phyloP scores from a whole-genome alignment of 1,139 yeast genomes.

The Hyphopichia burtonii region DNA sequence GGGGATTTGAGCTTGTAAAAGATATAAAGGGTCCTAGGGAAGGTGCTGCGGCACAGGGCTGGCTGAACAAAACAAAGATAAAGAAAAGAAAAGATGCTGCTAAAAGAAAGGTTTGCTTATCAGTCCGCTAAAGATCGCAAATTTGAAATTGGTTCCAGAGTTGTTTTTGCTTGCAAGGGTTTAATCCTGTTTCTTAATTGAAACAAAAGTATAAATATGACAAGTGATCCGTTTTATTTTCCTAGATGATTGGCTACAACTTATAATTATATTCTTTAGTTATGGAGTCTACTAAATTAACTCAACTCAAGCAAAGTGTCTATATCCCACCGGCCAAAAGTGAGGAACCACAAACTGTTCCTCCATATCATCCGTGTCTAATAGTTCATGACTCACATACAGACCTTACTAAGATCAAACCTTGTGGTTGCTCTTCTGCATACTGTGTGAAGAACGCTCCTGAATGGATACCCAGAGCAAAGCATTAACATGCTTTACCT shows the following conservation, averaged over 20 bases:
- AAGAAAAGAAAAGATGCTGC: too few relatives aligned
- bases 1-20: too few relatives aligned
- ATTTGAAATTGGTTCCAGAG: neutral
- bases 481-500: slow-evolving; percentile 7
- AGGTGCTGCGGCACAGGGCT: too few relatives aligned
- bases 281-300: slow-evolving; percentile 35
- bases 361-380: slow-evolving; percentile 44
- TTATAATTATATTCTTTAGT: neutral
- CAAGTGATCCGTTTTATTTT: neutral
- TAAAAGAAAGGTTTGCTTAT: too few relatives aligned
- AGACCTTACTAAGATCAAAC: slow-evolving; percentile 35
- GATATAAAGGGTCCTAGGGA: too few relatives aligned
- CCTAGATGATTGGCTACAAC: neutral
- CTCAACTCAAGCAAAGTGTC: slow-evolving; percentile 24
- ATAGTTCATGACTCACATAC: slow-evolving; percentile 46
- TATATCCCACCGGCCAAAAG: slow-evolving; percentile 33
- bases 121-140: too few relatives aligned
- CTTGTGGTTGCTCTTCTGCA: slow-evolving; percentile 46
- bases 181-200: neutral
- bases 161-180: neutral
- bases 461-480: slow-evolving; percentile 41
- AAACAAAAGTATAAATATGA: neutral
- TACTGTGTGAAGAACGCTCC: slow-evolving; percentile 45
- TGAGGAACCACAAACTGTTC: slow-evolving; percentile 19
- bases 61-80: too few relatives aligned